Base-by-base conservation (phyloP, 768 basidiomycete genomes). In the Termitomyces sp. region DNA sequence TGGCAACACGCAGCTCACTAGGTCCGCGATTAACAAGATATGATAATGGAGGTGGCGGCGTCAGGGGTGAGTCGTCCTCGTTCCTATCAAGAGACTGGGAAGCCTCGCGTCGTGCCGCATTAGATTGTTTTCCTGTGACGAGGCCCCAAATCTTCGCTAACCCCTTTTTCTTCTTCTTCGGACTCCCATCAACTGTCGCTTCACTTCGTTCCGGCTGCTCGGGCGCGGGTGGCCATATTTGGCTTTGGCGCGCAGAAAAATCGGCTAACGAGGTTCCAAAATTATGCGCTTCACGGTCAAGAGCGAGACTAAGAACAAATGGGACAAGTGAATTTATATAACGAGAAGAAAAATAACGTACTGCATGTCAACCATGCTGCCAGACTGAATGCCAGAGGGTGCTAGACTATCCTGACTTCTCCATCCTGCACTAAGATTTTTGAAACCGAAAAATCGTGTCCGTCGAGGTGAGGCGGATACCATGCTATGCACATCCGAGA, bases 321-420 rank as follows among this genome's bases (percentile, higher is more conserved):
- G 62, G 59, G n/a, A 59, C 55, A n/a, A 64, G 55, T 55, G 44
- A 32, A 28, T 48, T 55, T 18, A n/a, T 16, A 18, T 22, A 11
- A 53, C 20, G 15, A 24, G 18, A 63, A 55, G 56, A 57, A 28
- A 52, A 54, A 40, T 3, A 1, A 87, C 91, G 64, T 76, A 94
- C 92, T 94, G 92, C 92, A 94, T 94, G 71, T 94, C 90, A 65
- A 94, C 76, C 91, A 94, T 92, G 68, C 92, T 94, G 57, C 92
- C 92, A 3, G 89, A 89, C 70, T 65, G 64, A 15, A 89, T 81
- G 8, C 89, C 90, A 33, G 91, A 91, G n/a, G 84, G 81, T 1
- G 91, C 89, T 42, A 94, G 75, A 71, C 91, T 93, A 60, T 92
- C 90, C 67, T 89, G 89, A 69, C 91, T 93, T 65, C 84, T 79